Conservation (phyloP, 495 filamentous ascomycete genomes). For the Aspergillus asperescens region DNA sequence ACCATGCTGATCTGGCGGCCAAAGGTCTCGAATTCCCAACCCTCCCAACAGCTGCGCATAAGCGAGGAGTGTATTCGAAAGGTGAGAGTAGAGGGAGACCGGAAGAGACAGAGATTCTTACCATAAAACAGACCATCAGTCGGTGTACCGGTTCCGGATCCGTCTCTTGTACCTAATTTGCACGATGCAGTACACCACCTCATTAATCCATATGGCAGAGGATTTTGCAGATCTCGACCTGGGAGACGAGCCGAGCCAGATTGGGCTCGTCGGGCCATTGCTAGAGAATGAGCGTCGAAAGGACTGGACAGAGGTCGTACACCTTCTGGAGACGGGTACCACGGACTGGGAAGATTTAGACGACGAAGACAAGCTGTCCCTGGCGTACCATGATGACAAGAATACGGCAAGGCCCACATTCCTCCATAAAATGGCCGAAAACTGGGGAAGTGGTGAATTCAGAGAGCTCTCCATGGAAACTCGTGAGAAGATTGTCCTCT, state of each 20-base stretch:
- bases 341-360: not conserved
- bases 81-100: no score
- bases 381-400: not conserved
- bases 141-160: no score
- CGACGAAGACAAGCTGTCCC: not conserved
- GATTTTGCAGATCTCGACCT: not conserved
- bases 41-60: no score
- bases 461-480: not conserved
- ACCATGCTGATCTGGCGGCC: no score
- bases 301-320: not conserved
- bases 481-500: not conserved
- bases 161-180: no score
- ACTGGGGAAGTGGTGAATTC: not conserved
- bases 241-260: not conserved
- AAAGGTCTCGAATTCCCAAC: no score
- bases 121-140: no score
- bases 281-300: not conserved
- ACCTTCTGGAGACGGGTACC: not conserved
- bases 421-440: constrained; percentile 1
- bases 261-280: not conserved
- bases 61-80: no score
- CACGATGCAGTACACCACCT: not conserved
- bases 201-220: not conserved
- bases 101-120: no score
- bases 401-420: not conserved